Evolutionary conservation across 2,329 filamentous ascomycete species (phyloP).

Genomic region (Allantophomopsis cytisporea): DNA sequence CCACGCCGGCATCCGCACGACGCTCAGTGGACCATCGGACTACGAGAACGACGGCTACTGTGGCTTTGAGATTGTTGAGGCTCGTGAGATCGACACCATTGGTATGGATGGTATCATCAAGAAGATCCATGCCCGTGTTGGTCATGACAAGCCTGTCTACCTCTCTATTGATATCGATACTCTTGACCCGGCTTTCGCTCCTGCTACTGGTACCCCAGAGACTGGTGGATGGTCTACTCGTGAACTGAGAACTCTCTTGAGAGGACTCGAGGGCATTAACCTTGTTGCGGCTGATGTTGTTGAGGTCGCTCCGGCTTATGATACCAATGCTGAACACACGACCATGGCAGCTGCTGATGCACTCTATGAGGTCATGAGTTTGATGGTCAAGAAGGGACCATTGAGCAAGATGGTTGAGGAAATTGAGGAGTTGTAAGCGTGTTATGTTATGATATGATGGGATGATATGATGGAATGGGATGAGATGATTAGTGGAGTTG

Average conservation of each 20-base stretch:
- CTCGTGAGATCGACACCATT: constrained; percentile 55
- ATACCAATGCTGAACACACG: constrained; percentile 58
- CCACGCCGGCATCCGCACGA: constrained; percentile 78
- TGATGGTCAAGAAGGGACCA: constrained; percentile 72
- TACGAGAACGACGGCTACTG: constrained; percentile 80
- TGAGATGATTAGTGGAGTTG: too few species aligned
- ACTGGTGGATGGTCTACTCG: constrained; percentile 65
- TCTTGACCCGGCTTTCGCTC: constrained; percentile 70
- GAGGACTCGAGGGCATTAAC: constrained; percentile 56
- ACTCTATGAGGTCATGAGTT: constrained; percentile 65
- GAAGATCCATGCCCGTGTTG: constrained; percentile 63
- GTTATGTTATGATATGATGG: too few species aligned
- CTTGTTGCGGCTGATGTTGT: constrained; percentile 60
- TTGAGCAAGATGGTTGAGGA: constrained; percentile 34
- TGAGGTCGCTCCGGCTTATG: constrained; percentile 60
- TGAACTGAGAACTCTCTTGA: constrained; percentile 58
- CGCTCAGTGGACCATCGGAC: constrained; percentile 63
- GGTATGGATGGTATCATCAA: constrained; percentile 64
- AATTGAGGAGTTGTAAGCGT: neutral
- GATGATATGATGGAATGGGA: too few species aligned
- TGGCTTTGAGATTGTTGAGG: constrained; percentile 73
- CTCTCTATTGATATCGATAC: constrained; percentile 81
- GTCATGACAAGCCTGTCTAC: constrained; percentile 63
- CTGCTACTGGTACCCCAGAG: constrained; percentile 63
- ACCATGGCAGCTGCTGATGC: constrained; percentile 62